These are phyloP conservation scores for Daedaleopsis nitida DNA, from an alignment of 768 basidiomycete genomes.

Conservation along the genomic window DNA sequence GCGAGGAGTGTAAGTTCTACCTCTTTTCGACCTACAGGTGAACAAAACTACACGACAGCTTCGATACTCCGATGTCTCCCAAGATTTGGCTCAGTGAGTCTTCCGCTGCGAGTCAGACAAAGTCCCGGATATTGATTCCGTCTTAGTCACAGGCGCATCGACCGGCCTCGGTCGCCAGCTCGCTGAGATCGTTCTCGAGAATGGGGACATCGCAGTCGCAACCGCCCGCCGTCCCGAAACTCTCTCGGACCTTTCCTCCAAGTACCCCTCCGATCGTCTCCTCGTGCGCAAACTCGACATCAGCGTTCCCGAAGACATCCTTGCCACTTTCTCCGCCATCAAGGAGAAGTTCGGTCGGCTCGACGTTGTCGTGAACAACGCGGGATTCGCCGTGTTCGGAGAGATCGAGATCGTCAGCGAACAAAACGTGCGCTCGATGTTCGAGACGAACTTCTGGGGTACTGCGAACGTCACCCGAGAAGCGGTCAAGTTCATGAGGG, in stretches of 20 bases:
- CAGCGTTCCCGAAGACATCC: slow-evolving; percentile 23
- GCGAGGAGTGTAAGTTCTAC: no score
- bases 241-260: slow-evolving; percentile 15
- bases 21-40: no score
- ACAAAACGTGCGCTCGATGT: slow-evolving; percentile 28
- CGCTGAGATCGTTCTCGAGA: slow-evolving; percentile 21
- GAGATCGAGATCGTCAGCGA: slow-evolving; percentile 32
- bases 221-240: slow-evolving; percentile 18
- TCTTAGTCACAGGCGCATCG: slow-evolving; percentile 28
- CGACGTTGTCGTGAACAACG: slow-evolving; percentile 39
- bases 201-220: slow-evolving; percentile 24
- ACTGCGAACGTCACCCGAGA: slow-evolving; percentile 27
- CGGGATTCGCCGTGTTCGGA: slow-evolving; percentile 25
- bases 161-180: slow-evolving; percentile 25
- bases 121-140: not conserved
- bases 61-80: no score
- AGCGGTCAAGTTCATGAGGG: slow-evolving; percentile 33
- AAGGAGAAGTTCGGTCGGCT: slow-evolving; percentile 32
- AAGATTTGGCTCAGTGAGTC: slow-evolving; percentile 19
- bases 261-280: slow-evolving; percentile 24
- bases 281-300: slow-evolving; percentile 35
- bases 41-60: no score
- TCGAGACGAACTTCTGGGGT: slow-evolving; percentile 39
- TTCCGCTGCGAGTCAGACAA: not conserved
- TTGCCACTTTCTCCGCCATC: slow-evolving; percentile 22